phyloP scores from a whole-genome alignment of 2,329 filamentous ascomycete genomes.

The Apiospora phragmitis region DNA sequence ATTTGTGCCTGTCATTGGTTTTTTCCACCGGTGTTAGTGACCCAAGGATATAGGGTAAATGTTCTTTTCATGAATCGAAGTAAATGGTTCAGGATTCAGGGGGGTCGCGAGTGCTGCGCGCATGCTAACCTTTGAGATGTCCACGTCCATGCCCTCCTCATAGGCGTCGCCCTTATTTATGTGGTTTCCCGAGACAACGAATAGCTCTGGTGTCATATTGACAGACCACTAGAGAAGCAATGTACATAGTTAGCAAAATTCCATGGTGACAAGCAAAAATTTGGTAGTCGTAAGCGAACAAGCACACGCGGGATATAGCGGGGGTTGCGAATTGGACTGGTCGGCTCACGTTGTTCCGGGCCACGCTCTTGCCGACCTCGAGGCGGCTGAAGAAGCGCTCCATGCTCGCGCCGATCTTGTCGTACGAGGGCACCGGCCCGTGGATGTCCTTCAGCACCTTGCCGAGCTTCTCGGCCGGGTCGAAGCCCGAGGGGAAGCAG shows the following conservation, averaged over 20 bases:
- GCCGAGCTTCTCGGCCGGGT: slow-evolving; percentile 51
- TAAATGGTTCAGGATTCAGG: neutral
- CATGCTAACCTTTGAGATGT: slow-evolving; percentile 36
- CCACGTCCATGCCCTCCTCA: slow-evolving; percentile 36
- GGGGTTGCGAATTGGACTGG: neutral
- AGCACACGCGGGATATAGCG: neutral
- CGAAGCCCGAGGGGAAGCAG: slow-evolving; percentile 54
- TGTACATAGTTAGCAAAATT: neutral
- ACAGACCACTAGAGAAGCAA: slow-evolving; percentile 3
- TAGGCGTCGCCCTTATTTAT: slow-evolving; percentile 34
- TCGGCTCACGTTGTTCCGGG: slow-evolving; percentile 48
- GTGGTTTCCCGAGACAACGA: slow-evolving; percentile 39
- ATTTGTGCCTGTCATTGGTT: slow-evolving; percentile 33
- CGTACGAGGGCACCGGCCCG: slow-evolving; percentile 51
- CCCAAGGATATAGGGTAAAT: too few species aligned
- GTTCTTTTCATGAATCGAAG: neutral
- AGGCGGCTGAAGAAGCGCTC: slow-evolving; percentile 52
- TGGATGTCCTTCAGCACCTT: slow-evolving; percentile 51
- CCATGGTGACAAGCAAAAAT: too few species aligned
- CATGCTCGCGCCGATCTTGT: slow-evolving; percentile 56
- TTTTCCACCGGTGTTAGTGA: neutral
- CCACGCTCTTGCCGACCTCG: slow-evolving; percentile 48
- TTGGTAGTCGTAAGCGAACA: neutral
- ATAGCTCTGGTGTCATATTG: slow-evolving; percentile 36
- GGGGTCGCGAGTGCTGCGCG: neutral